phyloP scores from a whole-genome alignment of 805 yeast species.

The Barnettozyma botsteinii region DNA sequence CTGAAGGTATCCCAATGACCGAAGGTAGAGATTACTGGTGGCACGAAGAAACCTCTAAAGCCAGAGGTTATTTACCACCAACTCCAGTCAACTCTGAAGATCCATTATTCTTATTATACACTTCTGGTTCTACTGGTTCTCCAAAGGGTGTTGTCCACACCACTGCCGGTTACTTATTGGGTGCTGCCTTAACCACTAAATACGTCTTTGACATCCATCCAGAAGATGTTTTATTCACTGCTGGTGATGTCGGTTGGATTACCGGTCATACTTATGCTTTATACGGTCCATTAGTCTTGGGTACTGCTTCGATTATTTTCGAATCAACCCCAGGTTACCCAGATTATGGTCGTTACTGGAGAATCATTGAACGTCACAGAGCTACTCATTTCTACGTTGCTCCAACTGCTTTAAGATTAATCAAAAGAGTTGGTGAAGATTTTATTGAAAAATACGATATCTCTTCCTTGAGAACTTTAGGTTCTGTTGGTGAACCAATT shows the following conservation, averaged over 20 bases:
- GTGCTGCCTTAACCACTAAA: slow-evolving; percentile 86
- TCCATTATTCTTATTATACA: slow-evolving; percentile 90
- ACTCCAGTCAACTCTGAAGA: slow-evolving; percentile 86
- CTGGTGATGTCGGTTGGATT: slow-evolving; percentile 99
- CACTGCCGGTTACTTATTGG: slow-evolving; percentile 91
- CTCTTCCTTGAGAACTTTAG: slow-evolving; percentile 82
- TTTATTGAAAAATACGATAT: slow-evolving; percentile 77
- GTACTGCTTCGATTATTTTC: slow-evolving; percentile 88
- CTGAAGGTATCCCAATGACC: slow-evolving; percentile 61
- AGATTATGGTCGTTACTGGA: slow-evolving; percentile 92
- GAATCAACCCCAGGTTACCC: slow-evolving; percentile 99
- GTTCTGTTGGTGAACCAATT: slow-evolving; percentile 98
- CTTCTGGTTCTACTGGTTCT: slow-evolving; percentile 97
- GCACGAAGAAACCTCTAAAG: slow-evolving; percentile 83
- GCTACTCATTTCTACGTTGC: slow-evolving; percentile 97
- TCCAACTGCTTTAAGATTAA: slow-evolving; percentile 93
- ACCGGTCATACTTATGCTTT: slow-evolving; percentile 96
- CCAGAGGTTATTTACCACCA: slow-evolving; percentile 82
- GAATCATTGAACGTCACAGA: slow-evolving; percentile 83
- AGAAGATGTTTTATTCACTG: slow-evolving; percentile 86
- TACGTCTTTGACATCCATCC: slow-evolving; percentile 91
- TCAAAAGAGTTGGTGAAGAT: slow-evolving; percentile 83
- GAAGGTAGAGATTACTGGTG: slow-evolving; percentile 89
- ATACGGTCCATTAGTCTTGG: slow-evolving; percentile 85
- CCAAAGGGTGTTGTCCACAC: slow-evolving; percentile 97